Evolutionary conservation across 192 early-diverging fungal genomes (phyloP), one percentile per base, ranked within the genome.

Genomic region (Backusella sp.): DNA sequence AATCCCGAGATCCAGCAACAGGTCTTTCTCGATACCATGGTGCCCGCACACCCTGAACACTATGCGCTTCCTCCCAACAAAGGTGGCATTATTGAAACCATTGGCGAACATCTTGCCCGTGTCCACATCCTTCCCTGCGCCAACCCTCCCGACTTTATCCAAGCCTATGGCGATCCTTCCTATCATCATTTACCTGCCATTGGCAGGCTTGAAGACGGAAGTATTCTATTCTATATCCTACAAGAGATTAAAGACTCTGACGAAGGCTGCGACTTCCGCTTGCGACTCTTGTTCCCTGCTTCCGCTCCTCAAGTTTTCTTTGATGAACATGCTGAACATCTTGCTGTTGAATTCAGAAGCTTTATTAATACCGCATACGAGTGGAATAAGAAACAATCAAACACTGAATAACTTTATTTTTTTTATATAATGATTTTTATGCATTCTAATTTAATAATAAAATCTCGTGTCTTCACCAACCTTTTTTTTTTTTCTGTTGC

Each of bases 271-370:
- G 56, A 59, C 56, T 59, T 59, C 23, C 56, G 56, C 56, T 28
- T 28, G 4, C 56, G 56, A 59, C 3, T 14, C 21, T 0, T 59
- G 1, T 59, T 59, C 23, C 56, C 52, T 56, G 68, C 34, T 2
- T 36, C 68, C 1, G 68, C 68, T 1, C 68, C 68, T 37, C 17
- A 69, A 69, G 36, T 69, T 7, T 69, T 69, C 4, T 69, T 69
- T 69, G 68, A 69, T 2, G 68, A 69, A 69, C 68, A 69, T 23
- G 21, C 36, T 26, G 19, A 69, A 17, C 68, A 69, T 12, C 21
- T 36, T 36, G 34, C 68, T 11, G n/a, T 69, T 69, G 68, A 69
- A 39, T 69, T 69, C 68, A 69, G 68, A 39, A 69, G 68, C 19
- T 69, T 69, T 37, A 37, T 69, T n/a, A 69, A 14, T 23, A 35